Percentiles rank a stretch among this genome's conserved stretches.
Conservation (phyloP, 495 filamentous ascomycete species). For the Penicillium cosmopolitanum region DNA sequence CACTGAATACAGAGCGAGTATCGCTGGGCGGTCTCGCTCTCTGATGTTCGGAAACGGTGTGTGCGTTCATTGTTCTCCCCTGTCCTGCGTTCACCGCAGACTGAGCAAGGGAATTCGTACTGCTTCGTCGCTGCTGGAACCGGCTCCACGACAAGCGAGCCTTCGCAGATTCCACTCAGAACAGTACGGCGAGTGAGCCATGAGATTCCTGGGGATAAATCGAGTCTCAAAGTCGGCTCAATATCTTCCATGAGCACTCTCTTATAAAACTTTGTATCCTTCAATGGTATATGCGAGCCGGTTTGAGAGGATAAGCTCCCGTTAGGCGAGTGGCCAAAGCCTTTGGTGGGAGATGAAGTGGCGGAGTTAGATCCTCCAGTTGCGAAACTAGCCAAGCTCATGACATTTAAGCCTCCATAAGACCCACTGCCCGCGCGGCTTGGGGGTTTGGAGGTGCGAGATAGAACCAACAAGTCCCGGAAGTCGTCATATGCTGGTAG, state of each 20-base stretch:
- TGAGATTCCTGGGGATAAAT: constrained; percentile 85
- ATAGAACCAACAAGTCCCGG: constrained; percentile 69
- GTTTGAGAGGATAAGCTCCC: constrained; percentile 43
- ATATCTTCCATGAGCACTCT: constrained; percentile 85
- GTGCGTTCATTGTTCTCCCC: constrained; percentile 71
- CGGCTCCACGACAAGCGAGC: constrained; percentile 88
- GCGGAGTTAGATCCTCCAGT: constrained; percentile 50
- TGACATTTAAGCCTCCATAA: constrained; percentile 64
- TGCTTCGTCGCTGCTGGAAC: constrained; percentile 62
- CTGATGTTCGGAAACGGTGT: constrained; percentile 88
- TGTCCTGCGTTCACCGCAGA: constrained; percentile 83
- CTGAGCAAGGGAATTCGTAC: constrained; percentile 74
- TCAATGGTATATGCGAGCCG: constrained; percentile 60
- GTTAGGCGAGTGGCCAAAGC: constrained; percentile 42
- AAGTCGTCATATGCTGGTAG: constrained; percentile 84
- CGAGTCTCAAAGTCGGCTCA: constrained; percentile 88
- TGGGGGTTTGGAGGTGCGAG: constrained; percentile 60
- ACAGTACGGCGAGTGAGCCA: constrained; percentile 90
- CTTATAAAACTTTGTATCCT: constrained; percentile 94
- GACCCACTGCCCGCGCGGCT: constrained; percentile 71
- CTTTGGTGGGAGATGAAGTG: constrained; percentile 47
- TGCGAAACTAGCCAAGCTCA: constrained; percentile 59
- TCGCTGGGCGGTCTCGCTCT: constrained; percentile 78
- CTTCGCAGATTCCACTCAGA: constrained; percentile 78
- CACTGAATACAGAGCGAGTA: constrained; percentile 93